Conservation (phyloP, 768 basidiomycete species). For the Macrolepiota fuliginosa region DNA sequence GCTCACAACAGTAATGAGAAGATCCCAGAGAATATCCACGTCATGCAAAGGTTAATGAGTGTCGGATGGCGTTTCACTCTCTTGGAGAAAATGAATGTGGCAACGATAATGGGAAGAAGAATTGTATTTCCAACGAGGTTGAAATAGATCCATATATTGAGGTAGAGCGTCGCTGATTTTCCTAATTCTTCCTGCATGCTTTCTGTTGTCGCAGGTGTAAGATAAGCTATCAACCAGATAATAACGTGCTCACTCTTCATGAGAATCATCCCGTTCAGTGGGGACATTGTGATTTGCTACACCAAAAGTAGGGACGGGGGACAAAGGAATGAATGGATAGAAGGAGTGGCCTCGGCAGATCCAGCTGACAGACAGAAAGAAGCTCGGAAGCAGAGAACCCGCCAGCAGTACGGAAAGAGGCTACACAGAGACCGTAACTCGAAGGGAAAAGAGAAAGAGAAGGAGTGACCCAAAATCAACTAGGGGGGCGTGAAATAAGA, state of each 20-base stretch:
- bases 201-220: neutral
- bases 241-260: neutral
- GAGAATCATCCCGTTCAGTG: neutral
- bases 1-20: constrained; percentile 42
- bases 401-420: constrained; percentile 1
- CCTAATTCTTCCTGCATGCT: neutral
- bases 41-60: constrained; percentile 44
- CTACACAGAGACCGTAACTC: neutral
- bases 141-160: constrained; percentile 41
- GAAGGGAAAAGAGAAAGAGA: neutral
- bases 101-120: constrained; percentile 40
- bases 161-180: constrained; percentile 21
- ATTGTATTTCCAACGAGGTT: constrained; percentile 46
- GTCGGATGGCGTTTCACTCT: constrained; percentile 37
- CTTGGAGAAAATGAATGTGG: constrained; percentile 41
- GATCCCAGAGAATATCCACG: constrained; percentile 45
- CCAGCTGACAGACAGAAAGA: constrained; percentile 18
- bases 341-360: constrained; percentile 12
- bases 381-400: neutral
- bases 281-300: neutral
- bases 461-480: constrained; percentile 6
- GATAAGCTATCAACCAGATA: neutral
- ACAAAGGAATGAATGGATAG: neutral
- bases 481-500: neutral
- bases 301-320: neutral